phyloP scores from a whole-genome alignment of 1,284 basidiomycete genomes.

The Cryptococcus hybrid region DNA sequence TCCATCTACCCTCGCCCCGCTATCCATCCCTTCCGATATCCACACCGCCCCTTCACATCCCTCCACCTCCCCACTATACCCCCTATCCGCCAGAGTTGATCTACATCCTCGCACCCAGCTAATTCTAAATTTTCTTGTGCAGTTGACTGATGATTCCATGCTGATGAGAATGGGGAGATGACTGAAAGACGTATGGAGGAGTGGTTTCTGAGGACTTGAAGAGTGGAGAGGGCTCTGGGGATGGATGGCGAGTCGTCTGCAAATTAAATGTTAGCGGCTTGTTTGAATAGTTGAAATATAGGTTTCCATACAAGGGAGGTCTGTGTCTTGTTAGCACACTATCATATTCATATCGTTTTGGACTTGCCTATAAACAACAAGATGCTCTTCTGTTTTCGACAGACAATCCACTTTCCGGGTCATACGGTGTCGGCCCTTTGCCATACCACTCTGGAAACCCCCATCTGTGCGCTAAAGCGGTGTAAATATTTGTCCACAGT shows the following conservation, averaged over 20 bases:
- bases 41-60: slow-evolving; percentile 13
- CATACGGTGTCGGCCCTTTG: slow-evolving; percentile 8
- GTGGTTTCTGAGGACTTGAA: not conserved
- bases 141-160: slow-evolving; percentile 1
- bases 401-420: no score
- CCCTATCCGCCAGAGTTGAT: slow-evolving; percentile 16
- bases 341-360: not conserved
- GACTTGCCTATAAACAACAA: slow-evolving; percentile 14
- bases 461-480: slow-evolving; percentile 11
- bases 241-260: slow-evolving; percentile 11
- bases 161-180: slow-evolving; percentile 10
- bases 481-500: no score
- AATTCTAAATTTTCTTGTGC: slow-evolving; percentile 3
- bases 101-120: slow-evolving; percentile 6
- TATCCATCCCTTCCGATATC: slow-evolving; percentile 8
- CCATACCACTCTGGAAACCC: slow-evolving; percentile 21
- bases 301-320: not conserved
- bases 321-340: not conserved
- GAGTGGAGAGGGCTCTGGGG: slow-evolving; percentile 6
- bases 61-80: not conserved
- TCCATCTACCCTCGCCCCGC: slow-evolving; percentile 3
- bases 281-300: not conserved
- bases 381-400: slow-evolving; percentile 6
- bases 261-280: not conserved
- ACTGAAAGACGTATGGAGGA: slow-evolving; percentile 5